Evolutionary conservation across 495 filamentous ascomycete species (phyloP).

Genomic region (Xylaria palmicola): DNA sequence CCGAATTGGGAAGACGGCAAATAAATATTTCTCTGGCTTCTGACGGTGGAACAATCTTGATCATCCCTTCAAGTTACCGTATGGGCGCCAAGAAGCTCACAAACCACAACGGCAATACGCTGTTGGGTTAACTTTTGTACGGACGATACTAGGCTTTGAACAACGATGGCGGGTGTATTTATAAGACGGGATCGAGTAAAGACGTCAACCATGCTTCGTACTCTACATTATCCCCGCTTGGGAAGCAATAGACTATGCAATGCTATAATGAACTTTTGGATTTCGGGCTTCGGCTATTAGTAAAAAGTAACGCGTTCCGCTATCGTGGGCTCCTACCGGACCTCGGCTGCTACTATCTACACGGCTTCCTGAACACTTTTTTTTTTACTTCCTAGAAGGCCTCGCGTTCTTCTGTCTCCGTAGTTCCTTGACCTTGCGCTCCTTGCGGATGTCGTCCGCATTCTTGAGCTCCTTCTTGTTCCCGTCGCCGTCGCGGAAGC

Average conservation of each 20-base stretch:
- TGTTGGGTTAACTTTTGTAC: too few species aligned
- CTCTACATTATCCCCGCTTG: background rate
- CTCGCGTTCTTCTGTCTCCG: conserved; percentile 85
- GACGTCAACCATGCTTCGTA: background rate
- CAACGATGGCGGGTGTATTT: conserved; percentile 7
- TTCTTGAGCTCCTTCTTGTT: conserved; percentile 75
- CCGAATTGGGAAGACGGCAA: conserved; percentile 48
- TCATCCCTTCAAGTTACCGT: background rate
- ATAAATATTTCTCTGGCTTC: conserved; percentile 17
- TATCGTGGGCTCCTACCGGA: too few species aligned
- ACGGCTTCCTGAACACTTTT: too few species aligned
- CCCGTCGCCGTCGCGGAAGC: conserved; percentile 63
- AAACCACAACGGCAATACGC: too few species aligned
- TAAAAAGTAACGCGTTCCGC: background rate
- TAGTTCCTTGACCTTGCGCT: conserved; percentile 70
- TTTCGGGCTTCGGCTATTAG: background rate
- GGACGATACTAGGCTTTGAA: background rate
- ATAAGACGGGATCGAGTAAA: conserved; percentile 8
- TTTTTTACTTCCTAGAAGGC: conserved; percentile 61
- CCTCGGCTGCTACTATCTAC: too few species aligned
- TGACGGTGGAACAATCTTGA: background rate
- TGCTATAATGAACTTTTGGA: background rate
- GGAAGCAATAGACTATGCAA: conserved; percentile 4
- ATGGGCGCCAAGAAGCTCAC: too few species aligned
- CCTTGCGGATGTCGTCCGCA: conserved; percentile 81